phyloP scores from a whole-genome alignment of 1,284 basidiomycete species.

The Polyporus tsugae region DNA sequence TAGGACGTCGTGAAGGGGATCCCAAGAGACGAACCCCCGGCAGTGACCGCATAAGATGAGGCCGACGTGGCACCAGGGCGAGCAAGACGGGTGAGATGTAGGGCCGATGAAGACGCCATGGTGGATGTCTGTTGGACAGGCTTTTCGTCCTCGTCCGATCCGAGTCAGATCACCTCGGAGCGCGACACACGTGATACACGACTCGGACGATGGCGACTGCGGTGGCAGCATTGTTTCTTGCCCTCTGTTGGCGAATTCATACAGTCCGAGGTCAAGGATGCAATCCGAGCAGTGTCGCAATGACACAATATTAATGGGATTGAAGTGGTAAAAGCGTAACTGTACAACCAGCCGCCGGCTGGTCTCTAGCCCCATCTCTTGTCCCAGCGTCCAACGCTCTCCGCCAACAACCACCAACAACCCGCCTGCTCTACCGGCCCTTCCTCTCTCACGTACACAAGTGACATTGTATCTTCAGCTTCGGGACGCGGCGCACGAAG shows the following conservation, averaged over 20 bases:
- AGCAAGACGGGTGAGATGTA: not conserved
- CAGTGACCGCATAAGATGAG: not conserved
- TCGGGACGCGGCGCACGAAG: slow-evolving; percentile 34
- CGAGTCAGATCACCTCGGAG: slow-evolving; percentile 15
- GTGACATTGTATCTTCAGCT: slow-evolving; percentile 38
- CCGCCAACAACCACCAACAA: slow-evolving; percentile 35
- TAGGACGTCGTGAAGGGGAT: not conserved
- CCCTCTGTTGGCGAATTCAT: no score
- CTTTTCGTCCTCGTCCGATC: slow-evolving; percentile 22
- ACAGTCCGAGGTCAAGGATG: no score
- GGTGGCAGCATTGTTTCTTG: no score
- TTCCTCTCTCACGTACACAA: slow-evolving; percentile 30
- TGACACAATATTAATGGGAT: no score
- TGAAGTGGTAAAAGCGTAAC: no score
- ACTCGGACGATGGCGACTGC: no score
- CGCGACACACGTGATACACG: not conserved
- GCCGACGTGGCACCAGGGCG: not conserved
- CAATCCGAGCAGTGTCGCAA: no score
- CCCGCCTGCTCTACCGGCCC: not conserved
- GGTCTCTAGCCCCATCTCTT: slow-evolving; percentile 37
- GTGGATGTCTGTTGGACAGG: not conserved
- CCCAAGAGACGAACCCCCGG: not conserved
- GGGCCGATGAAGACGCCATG: slow-evolving; percentile 7
- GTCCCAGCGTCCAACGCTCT: slow-evolving; percentile 41
- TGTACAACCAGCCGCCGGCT: not conserved